These are phyloP conservation scores for Coemansia sp. DNA, from an alignment of 192 early-diverging fungal genomes.

Conservation along the genomic window DNA sequence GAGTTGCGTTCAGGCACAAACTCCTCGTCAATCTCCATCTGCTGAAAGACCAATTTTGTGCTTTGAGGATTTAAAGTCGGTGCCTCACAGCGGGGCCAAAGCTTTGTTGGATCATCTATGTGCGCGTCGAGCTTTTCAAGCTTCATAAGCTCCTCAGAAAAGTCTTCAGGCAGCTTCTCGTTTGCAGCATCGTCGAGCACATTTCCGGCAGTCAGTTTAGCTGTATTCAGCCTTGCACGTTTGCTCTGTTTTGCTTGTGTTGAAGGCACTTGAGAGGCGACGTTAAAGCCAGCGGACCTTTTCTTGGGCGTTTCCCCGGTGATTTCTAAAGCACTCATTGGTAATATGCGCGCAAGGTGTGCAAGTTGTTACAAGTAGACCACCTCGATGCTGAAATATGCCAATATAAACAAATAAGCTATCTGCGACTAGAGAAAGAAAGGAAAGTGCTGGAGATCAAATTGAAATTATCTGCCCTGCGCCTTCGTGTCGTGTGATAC, in stretches of 20 bases:
- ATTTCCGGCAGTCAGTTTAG: conserved; percentile 25
- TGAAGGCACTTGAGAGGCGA: conserved; percentile 30
- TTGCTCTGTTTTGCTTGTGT: conserved; percentile 29
- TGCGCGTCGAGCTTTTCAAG: conserved; percentile 34
- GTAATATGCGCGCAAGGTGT: not conserved
- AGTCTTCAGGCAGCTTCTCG: conserved; percentile 38
- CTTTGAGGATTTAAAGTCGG: conserved; percentile 24
- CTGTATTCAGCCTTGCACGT: conserved; percentile 38
- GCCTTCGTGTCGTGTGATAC: conserved; percentile 7
- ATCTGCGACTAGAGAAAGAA: not conserved
- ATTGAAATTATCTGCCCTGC: not conserved
- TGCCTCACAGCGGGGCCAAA: conserved; percentile 34
- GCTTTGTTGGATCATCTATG: conserved; percentile 20
- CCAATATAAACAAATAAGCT: not conserved
- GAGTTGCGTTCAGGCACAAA: conserved; percentile 52
- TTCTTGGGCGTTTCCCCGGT: conserved; percentile 4
- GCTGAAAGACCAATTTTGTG: conserved; percentile 80
- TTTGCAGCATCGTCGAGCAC: conserved; percentile 22
- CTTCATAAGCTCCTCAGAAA: conserved; percentile 52
- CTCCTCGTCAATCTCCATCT: conserved; percentile 92
- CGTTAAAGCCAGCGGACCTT: conserved; percentile 19
- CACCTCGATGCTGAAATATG: not conserved
- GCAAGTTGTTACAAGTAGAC: not conserved
- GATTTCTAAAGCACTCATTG: conserved; percentile 5
- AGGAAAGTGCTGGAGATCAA: not conserved